Conservation (phyloP, 1,284 basidiomycete species). For the Trichosporon asahii region DNA sequence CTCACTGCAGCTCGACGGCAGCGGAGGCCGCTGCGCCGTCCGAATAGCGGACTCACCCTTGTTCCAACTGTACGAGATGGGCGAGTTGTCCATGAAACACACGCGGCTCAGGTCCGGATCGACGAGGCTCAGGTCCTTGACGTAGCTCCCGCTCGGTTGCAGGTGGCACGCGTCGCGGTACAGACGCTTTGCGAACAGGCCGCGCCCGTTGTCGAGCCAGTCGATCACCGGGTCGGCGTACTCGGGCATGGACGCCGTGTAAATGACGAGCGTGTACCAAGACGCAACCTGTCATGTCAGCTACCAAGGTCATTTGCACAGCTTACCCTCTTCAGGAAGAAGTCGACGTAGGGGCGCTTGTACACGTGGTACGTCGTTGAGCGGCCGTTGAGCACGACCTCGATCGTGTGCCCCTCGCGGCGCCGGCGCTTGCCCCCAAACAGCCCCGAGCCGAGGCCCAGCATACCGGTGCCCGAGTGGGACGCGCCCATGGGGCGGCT, state of each 20-base stretch:
- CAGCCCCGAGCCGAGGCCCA: slow-evolving; percentile 61
- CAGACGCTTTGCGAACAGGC: slow-evolving; percentile 78
- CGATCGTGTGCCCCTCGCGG: slow-evolving; percentile 84
- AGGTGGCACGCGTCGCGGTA: slow-evolving; percentile 94
- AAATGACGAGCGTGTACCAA: slow-evolving; percentile 99
- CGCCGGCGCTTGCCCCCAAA: slow-evolving; percentile 55
- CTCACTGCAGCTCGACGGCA: too few relatives aligned
- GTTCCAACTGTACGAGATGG: slow-evolving; percentile 85
- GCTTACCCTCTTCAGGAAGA: slow-evolving; percentile 84
- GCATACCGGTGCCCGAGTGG: slow-evolving; percentile 57
- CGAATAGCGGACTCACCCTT: slow-evolving; percentile 77
- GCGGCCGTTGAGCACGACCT: slow-evolving; percentile 84
- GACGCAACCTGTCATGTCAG: slow-evolving; percentile 69
- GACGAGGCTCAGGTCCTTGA: slow-evolving; percentile 84
- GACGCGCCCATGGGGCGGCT: slow-evolving; percentile 62
- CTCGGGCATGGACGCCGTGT: slow-evolving; percentile 97
- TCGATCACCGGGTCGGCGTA: slow-evolving; percentile 99
- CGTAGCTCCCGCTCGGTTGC: slow-evolving; percentile 85
- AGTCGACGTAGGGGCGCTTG: slow-evolving; percentile 95
- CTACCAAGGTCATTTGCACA: not conserved
- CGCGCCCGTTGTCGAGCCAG: slow-evolving; percentile 94
- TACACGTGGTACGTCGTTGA: slow-evolving; percentile 97
- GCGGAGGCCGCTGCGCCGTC: too few relatives aligned
- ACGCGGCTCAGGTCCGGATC: slow-evolving; percentile 85
- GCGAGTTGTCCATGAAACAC: slow-evolving; percentile 95